These are phyloP conservation scores for Gynandropsis gynandra DNA, from an alignment of 345 rosid species.

Conservation along the genomic window DNA sequence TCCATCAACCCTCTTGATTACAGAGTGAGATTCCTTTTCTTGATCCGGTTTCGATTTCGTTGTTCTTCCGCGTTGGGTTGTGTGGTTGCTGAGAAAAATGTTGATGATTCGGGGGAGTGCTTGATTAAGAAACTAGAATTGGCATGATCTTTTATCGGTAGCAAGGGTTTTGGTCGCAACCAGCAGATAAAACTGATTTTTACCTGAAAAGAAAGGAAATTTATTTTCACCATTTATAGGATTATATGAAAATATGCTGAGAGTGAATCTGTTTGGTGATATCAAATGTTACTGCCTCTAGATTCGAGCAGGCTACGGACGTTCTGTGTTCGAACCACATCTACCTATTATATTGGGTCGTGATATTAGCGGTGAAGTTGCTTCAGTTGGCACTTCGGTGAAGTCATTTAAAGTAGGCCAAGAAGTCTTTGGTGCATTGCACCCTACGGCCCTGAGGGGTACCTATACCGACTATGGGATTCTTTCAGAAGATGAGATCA, in stretches of 20 bases:
- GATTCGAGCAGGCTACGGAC: constrained; percentile 96
- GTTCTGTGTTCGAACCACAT: constrained; percentile 79
- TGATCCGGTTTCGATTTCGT: constrained; percentile 16
- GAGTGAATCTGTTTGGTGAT: not conserved
- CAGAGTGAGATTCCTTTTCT: constrained; percentile 45
- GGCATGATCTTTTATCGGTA: not conserved
- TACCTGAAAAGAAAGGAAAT: not conserved
- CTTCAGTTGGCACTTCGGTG: constrained; percentile 67
- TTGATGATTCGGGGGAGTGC: not conserved
- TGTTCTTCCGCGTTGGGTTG: constrained; percentile 16
- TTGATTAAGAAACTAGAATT: not conserved
- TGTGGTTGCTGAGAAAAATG: constrained; percentile 6
- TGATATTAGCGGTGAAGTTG: constrained; percentile 86
- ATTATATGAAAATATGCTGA: constrained; percentile 1
- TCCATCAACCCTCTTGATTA: constrained; percentile 90
- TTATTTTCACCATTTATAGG: not conserved
- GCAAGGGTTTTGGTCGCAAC: too few species aligned
- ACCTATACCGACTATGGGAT: constrained; percentile 82
- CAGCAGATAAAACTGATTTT: too few species aligned
- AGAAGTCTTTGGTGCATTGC: constrained; percentile 94
- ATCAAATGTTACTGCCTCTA: constrained; percentile 26
- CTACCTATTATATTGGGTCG: constrained; percentile 92
- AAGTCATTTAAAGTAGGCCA: constrained; percentile 58
- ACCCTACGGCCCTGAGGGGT: constrained; percentile 94
- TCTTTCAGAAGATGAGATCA: constrained; percentile 76